Conservation (phyloP, 495 filamentous ascomycete species). For the Saxispiralis lemnorum region DNA sequence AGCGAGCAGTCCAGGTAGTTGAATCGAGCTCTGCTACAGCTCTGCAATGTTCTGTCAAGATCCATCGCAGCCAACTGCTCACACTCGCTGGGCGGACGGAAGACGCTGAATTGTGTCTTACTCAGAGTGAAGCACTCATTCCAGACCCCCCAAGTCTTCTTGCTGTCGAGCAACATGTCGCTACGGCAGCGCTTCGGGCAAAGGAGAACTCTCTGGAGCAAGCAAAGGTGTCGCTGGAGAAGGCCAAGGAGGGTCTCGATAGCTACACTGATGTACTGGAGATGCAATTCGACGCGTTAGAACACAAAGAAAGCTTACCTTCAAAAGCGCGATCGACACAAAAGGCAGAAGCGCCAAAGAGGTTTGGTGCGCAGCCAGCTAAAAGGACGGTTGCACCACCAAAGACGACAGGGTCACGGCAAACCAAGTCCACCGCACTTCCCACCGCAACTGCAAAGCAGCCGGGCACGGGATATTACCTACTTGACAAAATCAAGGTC, state of each 20-base stretch:
- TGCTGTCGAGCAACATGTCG: conserved; percentile 1
- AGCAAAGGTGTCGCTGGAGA: neutral
- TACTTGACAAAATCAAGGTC: neutral
- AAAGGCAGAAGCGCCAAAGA: neutral
- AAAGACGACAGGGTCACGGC: no score
- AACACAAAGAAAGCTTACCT: neutral
- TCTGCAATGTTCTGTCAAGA: conserved; percentile 28
- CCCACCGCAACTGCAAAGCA: neutral
- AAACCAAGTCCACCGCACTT: no score
- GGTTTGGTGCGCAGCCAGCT: no score
- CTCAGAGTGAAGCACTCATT: neutral
- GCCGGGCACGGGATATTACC: neutral
- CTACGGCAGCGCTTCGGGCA: conserved; percentile 1
- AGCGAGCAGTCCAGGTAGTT: conserved; percentile 68
- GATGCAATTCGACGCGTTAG: conserved; percentile 20
- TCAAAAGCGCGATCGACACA: neutral
- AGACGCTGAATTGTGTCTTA: conserved; percentile 11
- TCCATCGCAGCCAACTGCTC: conserved; percentile 5
- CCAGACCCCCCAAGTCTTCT: neutral
- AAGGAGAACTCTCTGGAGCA: conserved; percentile 5
- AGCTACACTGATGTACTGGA: no score
- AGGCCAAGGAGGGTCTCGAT: no score
- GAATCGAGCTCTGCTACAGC: conserved; percentile 44
- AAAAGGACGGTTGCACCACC: no score
- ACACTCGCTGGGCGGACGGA: conserved; percentile 5